Evolutionary conservation across 1,284 basidiomycete genomes (phyloP).

Genomic region (Cryptococcus maquisensis): DNA sequence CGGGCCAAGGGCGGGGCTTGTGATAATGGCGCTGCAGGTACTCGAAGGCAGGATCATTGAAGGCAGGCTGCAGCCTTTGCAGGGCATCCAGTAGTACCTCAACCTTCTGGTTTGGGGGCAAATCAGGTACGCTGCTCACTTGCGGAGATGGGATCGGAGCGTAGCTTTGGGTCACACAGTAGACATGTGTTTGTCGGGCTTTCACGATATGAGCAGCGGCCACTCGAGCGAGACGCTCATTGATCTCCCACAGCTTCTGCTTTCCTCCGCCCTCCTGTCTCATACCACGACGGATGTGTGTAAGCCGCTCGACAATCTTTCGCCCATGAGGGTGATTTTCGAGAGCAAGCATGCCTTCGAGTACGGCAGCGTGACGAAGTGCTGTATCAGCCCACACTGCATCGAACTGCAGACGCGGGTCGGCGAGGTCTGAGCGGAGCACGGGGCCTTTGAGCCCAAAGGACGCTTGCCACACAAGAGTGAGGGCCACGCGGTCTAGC

Average conservation of each 20-base stretch:
- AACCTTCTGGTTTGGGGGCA: not conserved
- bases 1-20: not conserved
- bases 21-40: not conserved
- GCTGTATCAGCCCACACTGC: not conserved
- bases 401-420: not conserved
- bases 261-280: not conserved
- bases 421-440: not conserved
- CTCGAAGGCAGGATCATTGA: not conserved
- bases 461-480: not conserved
- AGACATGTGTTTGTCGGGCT: not conserved
- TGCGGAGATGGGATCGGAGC: not conserved
- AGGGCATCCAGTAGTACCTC: not conserved
- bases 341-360: not conserved
- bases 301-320: not conserved
- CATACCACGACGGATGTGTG: not conserved
- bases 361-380: not conserved
- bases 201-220: not conserved
- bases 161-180: not conserved
- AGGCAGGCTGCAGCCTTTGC: not conserved
- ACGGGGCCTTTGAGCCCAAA: not conserved
- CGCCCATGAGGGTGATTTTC: not conserved
- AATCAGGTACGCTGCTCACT: not conserved
- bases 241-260: not conserved
- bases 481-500: not conserved
- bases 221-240: not conserved